Evolutionary conservation across 164 flowering plant species (phyloP).

Genomic region (Buxus sempervirens): DNA sequence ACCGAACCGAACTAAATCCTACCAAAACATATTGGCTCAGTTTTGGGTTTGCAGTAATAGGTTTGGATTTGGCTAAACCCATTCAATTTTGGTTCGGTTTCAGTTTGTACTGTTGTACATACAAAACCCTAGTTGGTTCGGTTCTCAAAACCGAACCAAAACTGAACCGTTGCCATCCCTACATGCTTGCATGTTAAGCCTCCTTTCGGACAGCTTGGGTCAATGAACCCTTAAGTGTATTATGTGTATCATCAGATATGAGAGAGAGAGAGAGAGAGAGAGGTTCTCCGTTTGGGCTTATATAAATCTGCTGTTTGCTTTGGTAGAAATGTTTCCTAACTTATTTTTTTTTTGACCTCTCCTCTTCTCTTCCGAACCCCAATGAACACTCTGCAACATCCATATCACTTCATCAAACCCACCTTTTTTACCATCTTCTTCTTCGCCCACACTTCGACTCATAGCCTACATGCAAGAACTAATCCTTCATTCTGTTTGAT

Average conservation of each 20-base stretch:
- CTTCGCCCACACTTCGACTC: constrained; percentile 6
- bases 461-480: constrained; percentile 39
- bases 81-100: too few species aligned
- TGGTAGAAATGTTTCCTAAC: constrained; percentile 32
- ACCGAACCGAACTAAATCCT: too few species aligned
- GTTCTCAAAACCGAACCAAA: too few species aligned
- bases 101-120: too few species aligned
- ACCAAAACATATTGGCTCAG: too few species aligned
- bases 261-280: constrained; percentile 27
- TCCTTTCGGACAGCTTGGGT: too few species aligned
- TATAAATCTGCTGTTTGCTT: constrained; percentile 36
- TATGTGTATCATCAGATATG: background rate
- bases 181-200: too few species aligned
- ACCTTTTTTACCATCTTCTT: constrained; percentile 11
- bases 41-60: too few species aligned
- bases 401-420: constrained; percentile 10
- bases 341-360: constrained; percentile 31
- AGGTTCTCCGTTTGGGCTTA: constrained; percentile 4
- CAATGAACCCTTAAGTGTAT: too few species aligned
- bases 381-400: constrained; percentile 22
- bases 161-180: too few species aligned
- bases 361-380: constrained; percentile 28
- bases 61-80: too few species aligned
- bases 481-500: constrained; percentile 6
- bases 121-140: too few species aligned